Evolutionary conservation across 2,329 filamentous ascomycete species (phyloP).

Genomic region (Diaporthe capsici): DNA sequence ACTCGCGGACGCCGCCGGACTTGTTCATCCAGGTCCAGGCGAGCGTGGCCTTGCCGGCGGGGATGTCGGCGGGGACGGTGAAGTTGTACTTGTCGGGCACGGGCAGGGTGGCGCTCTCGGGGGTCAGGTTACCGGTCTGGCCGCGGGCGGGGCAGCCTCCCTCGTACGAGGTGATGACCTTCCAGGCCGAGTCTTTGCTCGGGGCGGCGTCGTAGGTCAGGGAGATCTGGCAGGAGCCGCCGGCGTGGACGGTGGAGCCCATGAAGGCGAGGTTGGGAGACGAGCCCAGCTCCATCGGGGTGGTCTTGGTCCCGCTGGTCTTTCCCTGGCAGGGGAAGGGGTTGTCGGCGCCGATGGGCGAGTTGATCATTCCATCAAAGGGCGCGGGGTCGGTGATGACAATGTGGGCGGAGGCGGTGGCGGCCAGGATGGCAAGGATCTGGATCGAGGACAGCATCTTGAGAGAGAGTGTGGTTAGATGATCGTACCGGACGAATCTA

Average conservation of each 20-base stretch:
- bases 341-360: neutral
- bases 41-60: constrained; percentile 73
- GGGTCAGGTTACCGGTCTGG: constrained; percentile 66
- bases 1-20: constrained; percentile 79
- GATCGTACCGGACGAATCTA: constrained; percentile 29
- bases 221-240: constrained; percentile 83
- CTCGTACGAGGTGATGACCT: constrained; percentile 72
- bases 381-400: constrained; percentile 11
- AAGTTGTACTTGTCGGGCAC: constrained; percentile 62
- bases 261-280: constrained; percentile 72
- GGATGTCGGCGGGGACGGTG: constrained; percentile 74
- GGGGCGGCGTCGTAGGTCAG: constrained; percentile 80
- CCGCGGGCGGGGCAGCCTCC: constrained; percentile 65
- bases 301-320: constrained; percentile 56
- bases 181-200: constrained; percentile 66
- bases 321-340: constrained; percentile 24
- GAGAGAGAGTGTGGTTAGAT: constrained; percentile 23
- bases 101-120: constrained; percentile 66
- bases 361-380: neutral
- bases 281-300: constrained; percentile 73
- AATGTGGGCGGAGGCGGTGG: constrained; percentile 26
- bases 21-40: constrained; percentile 86
- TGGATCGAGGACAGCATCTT: constrained; percentile 34
- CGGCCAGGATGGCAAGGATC: constrained; percentile 32
- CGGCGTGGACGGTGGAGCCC: constrained; percentile 75